phyloP scores from a whole-genome alignment of 176 grass and related monocot genomes.

The Phoenix roebelenii region DNA sequence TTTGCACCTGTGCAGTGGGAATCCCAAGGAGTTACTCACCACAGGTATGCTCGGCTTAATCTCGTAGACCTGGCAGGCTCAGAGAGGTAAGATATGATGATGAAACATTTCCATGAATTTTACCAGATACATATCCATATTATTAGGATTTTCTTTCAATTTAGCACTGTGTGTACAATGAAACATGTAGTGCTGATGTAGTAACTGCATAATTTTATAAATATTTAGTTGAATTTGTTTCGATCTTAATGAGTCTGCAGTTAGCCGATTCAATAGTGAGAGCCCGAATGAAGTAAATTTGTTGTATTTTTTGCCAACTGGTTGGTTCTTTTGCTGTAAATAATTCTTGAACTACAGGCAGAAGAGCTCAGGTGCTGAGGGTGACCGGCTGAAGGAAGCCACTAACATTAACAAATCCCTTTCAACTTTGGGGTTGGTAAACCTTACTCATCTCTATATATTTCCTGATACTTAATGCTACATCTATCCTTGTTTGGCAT shows the following conservation, averaged over 20 bases:
- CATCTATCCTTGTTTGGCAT: no score
- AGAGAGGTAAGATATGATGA: constrained; percentile 51
- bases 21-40: constrained; percentile 81
- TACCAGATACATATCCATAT: no score
- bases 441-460: constrained; percentile 15
- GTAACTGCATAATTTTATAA: no score
- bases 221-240: no score
- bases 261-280: no score
- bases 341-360: constrained; percentile 34
- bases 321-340: neutral
- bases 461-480: neutral
- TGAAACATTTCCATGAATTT: no score
- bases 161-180: no score
- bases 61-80: constrained; percentile 97
- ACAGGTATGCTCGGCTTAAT: constrained; percentile 84
- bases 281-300: no score
- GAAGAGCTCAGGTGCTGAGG: constrained; percentile 99
- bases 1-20: constrained; percentile 69
- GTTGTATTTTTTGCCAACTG: no score
- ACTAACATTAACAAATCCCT: constrained; percentile 98
- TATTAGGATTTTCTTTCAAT: no score
- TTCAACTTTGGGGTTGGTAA: constrained; percentile 82
- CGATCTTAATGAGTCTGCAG: no score
- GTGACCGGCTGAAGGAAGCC: constrained; percentile 93
- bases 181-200: no score